A percentile compares a stretch with the other conserved stretches of the same genome.
These are phyloP conservation scores for Blastosporella zonata DNA, from an alignment of 1,284 basidiomycete species.

Conservation along the genomic window DNA sequence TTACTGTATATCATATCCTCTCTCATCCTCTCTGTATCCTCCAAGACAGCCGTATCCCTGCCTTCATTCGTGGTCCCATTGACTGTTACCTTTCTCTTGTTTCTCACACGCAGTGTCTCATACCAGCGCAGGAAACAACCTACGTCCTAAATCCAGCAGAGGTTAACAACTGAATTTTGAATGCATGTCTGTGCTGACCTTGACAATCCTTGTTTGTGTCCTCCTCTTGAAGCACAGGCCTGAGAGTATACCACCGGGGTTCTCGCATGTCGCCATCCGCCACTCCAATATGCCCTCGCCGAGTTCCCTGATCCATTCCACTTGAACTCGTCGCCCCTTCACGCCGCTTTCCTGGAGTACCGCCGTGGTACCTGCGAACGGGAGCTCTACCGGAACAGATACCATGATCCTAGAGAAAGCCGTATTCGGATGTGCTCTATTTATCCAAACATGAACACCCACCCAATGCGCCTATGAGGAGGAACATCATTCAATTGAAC, in stretches of 20 bases:
- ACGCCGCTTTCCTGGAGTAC: constrained; percentile 28
- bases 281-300: constrained; percentile 26
- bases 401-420: constrained; percentile 22
- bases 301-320: constrained; percentile 28
- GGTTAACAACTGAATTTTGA: background rate
- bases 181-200: constrained; percentile 16
- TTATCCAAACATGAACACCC: constrained; percentile 1
- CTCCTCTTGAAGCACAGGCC: constrained; percentile 21
- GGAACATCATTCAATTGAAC: constrained; percentile 21
- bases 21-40: constrained; percentile 1
- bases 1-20: constrained; percentile 1
- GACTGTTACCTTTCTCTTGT: background rate
- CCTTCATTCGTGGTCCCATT: background rate
- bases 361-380: constrained; percentile 19
- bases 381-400: constrained; percentile 27
- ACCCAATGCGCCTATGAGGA: constrained; percentile 24
- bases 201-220: constrained; percentile 20
- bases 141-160: constrained; percentile 15
- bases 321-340: constrained; percentile 22
- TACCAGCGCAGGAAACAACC: constrained; percentile 17
- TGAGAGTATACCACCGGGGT: constrained; percentile 25
- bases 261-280: constrained; percentile 24
- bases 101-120: background rate
- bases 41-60: constrained; percentile 1
- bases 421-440: constrained; percentile 2